Evolutionary conservation across 2,329 filamentous ascomycete genomes (phyloP).

Genomic region (Trichoderma brevicompactum): DNA sequence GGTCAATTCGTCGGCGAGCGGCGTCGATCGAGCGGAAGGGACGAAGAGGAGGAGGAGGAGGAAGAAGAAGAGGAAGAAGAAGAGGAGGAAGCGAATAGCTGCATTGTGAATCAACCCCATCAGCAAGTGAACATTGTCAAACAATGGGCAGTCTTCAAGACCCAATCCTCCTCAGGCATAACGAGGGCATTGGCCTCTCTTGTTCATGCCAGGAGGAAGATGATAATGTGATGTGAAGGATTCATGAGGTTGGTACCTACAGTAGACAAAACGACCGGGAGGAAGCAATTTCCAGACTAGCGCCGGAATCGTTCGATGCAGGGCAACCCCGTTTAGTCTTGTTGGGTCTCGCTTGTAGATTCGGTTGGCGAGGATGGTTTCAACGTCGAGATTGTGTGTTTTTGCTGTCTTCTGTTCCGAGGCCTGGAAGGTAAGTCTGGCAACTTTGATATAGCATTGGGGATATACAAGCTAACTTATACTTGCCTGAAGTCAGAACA

Average conservation of each 20-base stretch:
- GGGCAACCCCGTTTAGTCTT: constrained; percentile 28
- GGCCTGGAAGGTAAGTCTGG: constrained; percentile 30
- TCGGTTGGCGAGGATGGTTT: constrained; percentile 11
- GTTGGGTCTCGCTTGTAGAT: constrained; percentile 25
- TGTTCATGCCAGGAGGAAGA: neutral
- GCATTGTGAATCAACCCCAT: constrained; percentile 28
- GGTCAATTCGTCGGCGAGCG: constrained; percentile 39
- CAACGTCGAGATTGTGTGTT: constrained; percentile 1
- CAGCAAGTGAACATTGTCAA: constrained; percentile 32
- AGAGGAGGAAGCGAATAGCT: constrained; percentile 24
- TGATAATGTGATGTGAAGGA: constrained; percentile 8
- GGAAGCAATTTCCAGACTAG: constrained; percentile 27
- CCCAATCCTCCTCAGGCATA: neutral
- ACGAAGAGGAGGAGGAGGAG: neutral
- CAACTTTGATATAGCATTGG: constrained; percentile 30
- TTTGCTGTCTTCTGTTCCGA: constrained; percentile 1
- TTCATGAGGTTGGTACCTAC: constrained; percentile 18
- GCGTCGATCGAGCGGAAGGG: constrained; percentile 28
- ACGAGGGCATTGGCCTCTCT: constrained; percentile 1
- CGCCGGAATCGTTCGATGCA: constrained; percentile 29
- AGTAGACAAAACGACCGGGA: constrained; percentile 16
- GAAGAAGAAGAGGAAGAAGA: neutral
- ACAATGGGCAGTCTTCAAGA: constrained; percentile 13
- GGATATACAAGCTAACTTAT: constrained; percentile 47
- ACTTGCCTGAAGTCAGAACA: constrained; percentile 39